Percentiles rank a stretch among this genome's conserved stretches.
Conservation (phyloP, 805 yeast species). For the Ogataea paraovalis region DNA sequence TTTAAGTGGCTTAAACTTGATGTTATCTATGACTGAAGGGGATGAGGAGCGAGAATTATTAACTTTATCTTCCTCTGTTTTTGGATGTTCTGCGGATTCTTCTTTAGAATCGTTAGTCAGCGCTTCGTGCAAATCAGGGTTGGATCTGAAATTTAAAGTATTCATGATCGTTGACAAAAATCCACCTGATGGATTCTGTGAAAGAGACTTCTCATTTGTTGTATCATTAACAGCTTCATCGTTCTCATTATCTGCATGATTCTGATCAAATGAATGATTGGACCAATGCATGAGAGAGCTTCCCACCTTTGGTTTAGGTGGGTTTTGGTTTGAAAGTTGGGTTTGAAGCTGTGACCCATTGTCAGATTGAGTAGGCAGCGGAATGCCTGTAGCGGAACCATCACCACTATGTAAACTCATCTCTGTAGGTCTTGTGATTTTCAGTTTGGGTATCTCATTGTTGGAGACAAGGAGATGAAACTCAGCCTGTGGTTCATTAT, state of each 20-base stretch:
- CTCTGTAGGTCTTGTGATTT: background rate
- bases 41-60: conserved; percentile 1
- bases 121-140: conserved; percentile 11
- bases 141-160: conserved; percentile 26
- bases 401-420: background rate
- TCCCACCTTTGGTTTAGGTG: background rate
- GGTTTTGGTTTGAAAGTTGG: background rate
- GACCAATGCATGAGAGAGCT: background rate
- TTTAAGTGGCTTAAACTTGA: conserved; percentile 45
- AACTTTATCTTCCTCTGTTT: background rate
- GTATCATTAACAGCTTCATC: background rate
- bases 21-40: conserved; percentile 25
- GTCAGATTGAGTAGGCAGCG: background rate
- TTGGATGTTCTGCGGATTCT: background rate
- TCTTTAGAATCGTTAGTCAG: conserved; percentile 5
- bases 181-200: conserved; percentile 12
- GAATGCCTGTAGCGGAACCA: background rate
- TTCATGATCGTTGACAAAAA: conserved; percentile 26
- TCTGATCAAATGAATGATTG: background rate
- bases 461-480: background rate
- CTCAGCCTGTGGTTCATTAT: background rate
- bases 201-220: background rate
- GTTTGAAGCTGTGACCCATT: background rate
- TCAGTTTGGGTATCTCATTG: background rate
- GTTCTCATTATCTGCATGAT: background rate